A percentile compares a stretch with the other conserved stretches of the same genome.
Conservation (phyloP, 257 asterid species). For the Agastache rugosa region DNA sequence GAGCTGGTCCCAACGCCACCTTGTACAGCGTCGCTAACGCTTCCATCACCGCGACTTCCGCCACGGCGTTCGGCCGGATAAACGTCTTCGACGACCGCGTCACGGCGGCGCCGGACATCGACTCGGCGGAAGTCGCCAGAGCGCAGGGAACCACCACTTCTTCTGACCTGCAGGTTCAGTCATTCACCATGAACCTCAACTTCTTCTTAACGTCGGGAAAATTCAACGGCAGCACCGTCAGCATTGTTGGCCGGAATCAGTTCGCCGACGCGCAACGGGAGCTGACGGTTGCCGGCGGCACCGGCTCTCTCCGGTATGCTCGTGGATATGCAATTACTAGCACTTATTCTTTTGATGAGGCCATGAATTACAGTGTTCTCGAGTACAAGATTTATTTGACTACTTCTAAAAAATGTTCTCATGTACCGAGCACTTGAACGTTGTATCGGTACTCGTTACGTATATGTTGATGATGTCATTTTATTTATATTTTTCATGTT, state of each 20-base stretch:
- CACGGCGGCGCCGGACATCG: conserved; percentile 45
- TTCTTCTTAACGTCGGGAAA: neutral
- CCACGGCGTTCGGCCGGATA: conserved; percentile 41
- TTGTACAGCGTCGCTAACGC: conserved; percentile 45
- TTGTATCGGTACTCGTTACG: neutral
- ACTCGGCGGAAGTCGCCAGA: conserved; percentile 41
- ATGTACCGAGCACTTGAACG: no score
- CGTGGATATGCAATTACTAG: neutral
- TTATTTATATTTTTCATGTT: neutral
- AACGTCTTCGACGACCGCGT: conserved; percentile 45
- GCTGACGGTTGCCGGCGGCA: conserved; percentile 29
- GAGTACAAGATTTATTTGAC: conserved; percentile 8
- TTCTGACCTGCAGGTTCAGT: neutral
- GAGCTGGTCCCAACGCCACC: conserved; percentile 32
- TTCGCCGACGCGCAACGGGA: neutral
- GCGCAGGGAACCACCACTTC: conserved; percentile 39
- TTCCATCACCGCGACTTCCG: conserved; percentile 37
- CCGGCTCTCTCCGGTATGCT: neutral
- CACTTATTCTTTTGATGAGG: neutral
- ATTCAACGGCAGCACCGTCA: conserved; percentile 22
- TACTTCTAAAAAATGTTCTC: neutral
- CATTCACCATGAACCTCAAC: conserved; percentile 16
- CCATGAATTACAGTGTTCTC: neutral
- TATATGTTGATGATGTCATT: neutral
- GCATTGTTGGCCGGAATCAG: conserved; percentile 1